Evolutionary conservation across 495 filamentous ascomycete genomes (phyloP), one percentile per base, ranked within the genome.

Genomic region (Xylaria telfairii): DNA sequence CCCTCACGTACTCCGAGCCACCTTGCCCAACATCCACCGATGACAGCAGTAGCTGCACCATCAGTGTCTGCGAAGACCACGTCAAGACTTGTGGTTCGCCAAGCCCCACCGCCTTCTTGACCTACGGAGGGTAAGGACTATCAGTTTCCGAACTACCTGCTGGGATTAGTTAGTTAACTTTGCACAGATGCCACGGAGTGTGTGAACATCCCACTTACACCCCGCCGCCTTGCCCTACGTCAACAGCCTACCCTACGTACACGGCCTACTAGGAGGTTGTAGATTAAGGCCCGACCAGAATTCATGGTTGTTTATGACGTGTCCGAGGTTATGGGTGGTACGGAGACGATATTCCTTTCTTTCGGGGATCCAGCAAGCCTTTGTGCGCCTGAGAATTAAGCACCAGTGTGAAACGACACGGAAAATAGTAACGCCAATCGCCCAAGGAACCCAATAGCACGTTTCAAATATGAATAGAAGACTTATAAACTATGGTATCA

Each of bases 141-240:
- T 62, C 37, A n/a, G n/a, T n/a, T n/a, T 69, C 59, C 59, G 59
- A 44, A 19, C 63, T 54, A 3, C 71, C 67, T 30, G 66, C 12
- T 19, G 19, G 3, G 53, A 57, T 44, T 8, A 28, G 21, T 34
- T 19, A 24, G 53, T 46, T 68, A n/a, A 68, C 19, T 8, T n/a
- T n/a, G 24, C 6, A 3, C 59, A 78, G 76, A 53, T 78, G 76
- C 62, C 76, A 70, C 57, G 68, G 64, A 19, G 73, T 65, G 0
- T 78, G 74, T 53, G 76, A 70, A 21, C 71, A 71, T 6, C 74
- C 74, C 15, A 78, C 72, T 3, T 78, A 70, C 51, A 68, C 74
- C 3, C 65, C 74, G 4, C 76, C 72, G 10, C 71, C 76, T 5
- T 78, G 76, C 64, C 76, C 74, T 7, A 62, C 60, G 15, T 39